phyloP scores from a whole-genome alignment of 208 protist genomes.

The Plasmodiophora brassicae region DNA sequence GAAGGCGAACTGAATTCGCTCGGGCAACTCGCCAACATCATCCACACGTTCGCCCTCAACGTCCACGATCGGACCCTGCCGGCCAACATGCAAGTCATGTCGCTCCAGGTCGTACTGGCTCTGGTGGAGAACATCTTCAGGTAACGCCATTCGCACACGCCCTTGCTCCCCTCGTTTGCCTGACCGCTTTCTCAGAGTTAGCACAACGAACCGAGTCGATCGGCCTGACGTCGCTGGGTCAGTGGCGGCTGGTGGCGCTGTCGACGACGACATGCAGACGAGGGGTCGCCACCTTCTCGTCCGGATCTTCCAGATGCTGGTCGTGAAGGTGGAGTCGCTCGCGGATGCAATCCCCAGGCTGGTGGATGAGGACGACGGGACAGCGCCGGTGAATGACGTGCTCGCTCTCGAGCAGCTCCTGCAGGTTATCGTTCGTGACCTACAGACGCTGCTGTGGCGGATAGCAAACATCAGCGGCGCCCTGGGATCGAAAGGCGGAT shows the following conservation, averaged over 20 bases:
- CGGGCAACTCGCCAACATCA: slow-evolving; percentile 59
- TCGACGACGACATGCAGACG: slow-evolving; percentile 40
- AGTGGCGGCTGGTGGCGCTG: not conserved
- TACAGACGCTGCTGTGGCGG: slow-evolving; percentile 69
- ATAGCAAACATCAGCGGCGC: slow-evolving; percentile 44
- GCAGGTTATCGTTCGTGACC: slow-evolving; percentile 62
- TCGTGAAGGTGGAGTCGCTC: slow-evolving; percentile 3
- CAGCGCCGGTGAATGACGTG: not conserved
- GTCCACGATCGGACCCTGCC: slow-evolving; percentile 66
- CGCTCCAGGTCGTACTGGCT: slow-evolving; percentile 67
- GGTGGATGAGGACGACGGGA: not conserved
- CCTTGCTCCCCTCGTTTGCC: not conserved
- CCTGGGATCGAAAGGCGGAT: not conserved
- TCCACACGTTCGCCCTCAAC: slow-evolving; percentile 67
- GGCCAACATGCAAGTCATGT: slow-evolving; percentile 66
- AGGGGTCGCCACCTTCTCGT: not conserved
- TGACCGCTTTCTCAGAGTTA: not conserved
- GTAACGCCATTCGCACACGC: not conserved
- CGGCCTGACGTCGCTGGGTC: not conserved
- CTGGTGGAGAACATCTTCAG: slow-evolving; percentile 67
- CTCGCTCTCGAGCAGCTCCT: slow-evolving; percentile 61
- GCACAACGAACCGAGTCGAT: not conserved
- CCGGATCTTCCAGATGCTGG: not conserved
- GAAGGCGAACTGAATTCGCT: slow-evolving; percentile 39
- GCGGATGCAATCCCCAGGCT: not conserved